Base-by-base conservation (phyloP, 2,329 filamentous ascomycete species). In the Lachnellula suecica region DNA sequence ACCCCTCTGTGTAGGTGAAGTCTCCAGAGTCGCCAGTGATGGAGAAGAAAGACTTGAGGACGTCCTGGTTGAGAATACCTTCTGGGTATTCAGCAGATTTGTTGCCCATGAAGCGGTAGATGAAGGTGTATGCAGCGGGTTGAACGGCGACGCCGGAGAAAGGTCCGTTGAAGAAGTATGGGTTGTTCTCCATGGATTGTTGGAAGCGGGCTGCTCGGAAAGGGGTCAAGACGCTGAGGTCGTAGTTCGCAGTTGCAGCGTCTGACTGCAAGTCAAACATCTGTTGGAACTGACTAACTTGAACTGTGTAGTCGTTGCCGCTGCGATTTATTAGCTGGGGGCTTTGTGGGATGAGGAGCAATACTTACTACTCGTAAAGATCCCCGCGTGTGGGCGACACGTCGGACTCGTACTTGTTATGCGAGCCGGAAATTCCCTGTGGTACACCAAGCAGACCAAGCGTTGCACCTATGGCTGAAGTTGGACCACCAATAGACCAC, bases 161-260 rank as follows among this genome's bases (percentile, higher is more conserved):
- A 2, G 78, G 79, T 1, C 77, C 77, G 44, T 76, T 79, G 65
- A 76, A 82, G 62, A 79, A 79, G 43, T 76, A 66, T 0, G 78
- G 77, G 60, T 82, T 82, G 13, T 68, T 72, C 17, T 66, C 63
- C 7, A 79, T 71, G 41, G 70, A 73, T 57, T 80, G 66, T 7
- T 75, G 54, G 60, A 75, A 77, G 4, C 76, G 71, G 20, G 69
- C 61, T 15, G 68, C 68, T 7, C 58, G 56, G 40, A 47, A 55
- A 4, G 57, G 31, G 19, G 49, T 49, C 15, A 64, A 56, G 40
- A 52, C 24, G 40, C 59, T 56, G 34, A 65, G 49, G 38, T 54
- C 51, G 24, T 47, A 53, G 49, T 59, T 55, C 29, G 29, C 10
- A 15, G 3, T 31, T 31, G 10, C 29, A 3, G 29, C 29, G 29